Evolutionary conservation across 768 basidiomycete species (phyloP), one percentile per base, ranked within the genome.

Genomic region (Filobasidium wieringae): DNA sequence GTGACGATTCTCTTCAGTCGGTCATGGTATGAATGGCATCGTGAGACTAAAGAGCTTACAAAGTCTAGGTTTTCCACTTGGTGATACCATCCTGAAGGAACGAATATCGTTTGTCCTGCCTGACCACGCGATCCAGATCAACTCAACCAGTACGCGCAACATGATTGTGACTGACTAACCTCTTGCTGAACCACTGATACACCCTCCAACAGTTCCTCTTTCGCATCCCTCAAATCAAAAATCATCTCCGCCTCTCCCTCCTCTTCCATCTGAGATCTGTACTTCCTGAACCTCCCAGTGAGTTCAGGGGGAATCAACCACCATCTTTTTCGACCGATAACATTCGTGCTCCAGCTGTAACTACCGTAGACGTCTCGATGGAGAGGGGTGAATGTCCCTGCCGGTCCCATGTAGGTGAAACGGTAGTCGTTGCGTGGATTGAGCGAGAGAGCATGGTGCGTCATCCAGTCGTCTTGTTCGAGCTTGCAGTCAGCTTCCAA

Each of bases 71-170:
- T 69, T 19, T 66, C 57, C 1, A 74, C 72, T 56, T 73, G 68
- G 63, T 72, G 74, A 59, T 69, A 69, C 72, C 72, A 75, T 22
- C 72, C 72, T 4, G 64, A 66, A 2, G 74, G 72, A 0, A 75
- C 68, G 34, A 72, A 73, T 31, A 75, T 72, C 30, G 72, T 67
- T 39, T 75, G 70, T 6, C 72, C 72, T 30, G 67, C 67, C 64
- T 71, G 52, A 2, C 11, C 17, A 39, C 12, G 39, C 8, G 22
- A 61, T 34, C n/a, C n/a, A n/a, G n/a, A n/a, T n/a, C n/a, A n/a
- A n/a, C n/a, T n/a, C n/a, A n/a, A n/a, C n/a, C n/a, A n/a, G n/a
- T n/a, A n/a, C n/a, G n/a, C n/a, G n/a, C n/a, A n/a, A n/a, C n/a
- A n/a, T n/a, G n/a, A n/a, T n/a, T n/a, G n/a, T n/a, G 22, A 40